Base-by-base conservation (phyloP, 768 basidiomycete species). In the Chalciporus pseudorubinellus region DNA sequence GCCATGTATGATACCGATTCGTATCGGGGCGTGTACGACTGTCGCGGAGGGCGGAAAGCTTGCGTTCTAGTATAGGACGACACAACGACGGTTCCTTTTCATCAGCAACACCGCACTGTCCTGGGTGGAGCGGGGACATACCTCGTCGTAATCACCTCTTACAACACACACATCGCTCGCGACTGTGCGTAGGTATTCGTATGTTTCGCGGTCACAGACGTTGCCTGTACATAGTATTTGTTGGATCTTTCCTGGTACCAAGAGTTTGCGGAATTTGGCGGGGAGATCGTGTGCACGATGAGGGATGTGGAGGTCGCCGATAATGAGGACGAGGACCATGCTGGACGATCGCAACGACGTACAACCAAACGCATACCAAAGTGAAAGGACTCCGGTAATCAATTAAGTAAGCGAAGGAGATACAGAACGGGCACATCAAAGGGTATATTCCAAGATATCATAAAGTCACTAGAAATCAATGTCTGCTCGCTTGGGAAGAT, bases 191-290 rank as follows among this genome's bases (percentile, higher is more conserved):
- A 99, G 77, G 74, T 97, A 98, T 60, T 98, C 97, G 70, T 89
- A 94, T 7, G 97, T 98, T 71, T 98, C 95, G 63, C 87, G 86
- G 74, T 99, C 97, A 69, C 92, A 95, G 20, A 98, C 87, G 67
- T 98, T 98, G 42, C 97, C 97, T 0, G 95, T 98, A 68, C 93
- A 97, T 21, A 98, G 77, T 52, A 98, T 97, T 70, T 98, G 95
- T 56, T 95, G 92, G 40, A 99, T 98, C 71, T 99, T 99, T 19
- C 97, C 97, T 18, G 90, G 90, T 6, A 92, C 86, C 46, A 99
- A 78, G 1, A 98, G 85, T 65, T 98, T 97, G 75, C 95, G 95
- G 75, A 99, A 99, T 73, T 98, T 98, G 13, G 84, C 76, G 0
- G 97, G 95, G 9, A 99, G 81, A 64, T 97, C 97, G 67, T 97